Conservation (phyloP, 2,329 filamentous ascomycete genomes). For the Tolypocladium pustulatum region DNA sequence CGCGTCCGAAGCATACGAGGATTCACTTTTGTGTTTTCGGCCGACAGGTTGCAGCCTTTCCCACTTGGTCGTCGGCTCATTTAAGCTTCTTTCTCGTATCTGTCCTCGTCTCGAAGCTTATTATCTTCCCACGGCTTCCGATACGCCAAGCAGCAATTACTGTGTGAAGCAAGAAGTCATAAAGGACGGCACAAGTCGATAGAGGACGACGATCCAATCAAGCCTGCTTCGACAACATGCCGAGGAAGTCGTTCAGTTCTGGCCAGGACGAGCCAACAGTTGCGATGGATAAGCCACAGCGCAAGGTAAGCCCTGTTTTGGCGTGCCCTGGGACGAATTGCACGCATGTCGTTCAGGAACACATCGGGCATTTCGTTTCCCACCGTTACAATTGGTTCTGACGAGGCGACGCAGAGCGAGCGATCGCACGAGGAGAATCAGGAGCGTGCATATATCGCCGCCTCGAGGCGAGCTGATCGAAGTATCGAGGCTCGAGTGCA, state of each 20-base stretch:
- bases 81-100: background rate
- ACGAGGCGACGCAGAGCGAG: constrained; percentile 44
- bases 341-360: background rate
- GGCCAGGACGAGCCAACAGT: background rate
- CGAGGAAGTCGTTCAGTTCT: background rate
- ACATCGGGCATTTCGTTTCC: too few relatives aligned
- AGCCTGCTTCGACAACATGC: background rate
- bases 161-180: background rate
- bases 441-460: constrained; percentile 84
- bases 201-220: background rate
- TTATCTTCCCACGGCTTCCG: background rate
- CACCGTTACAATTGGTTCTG: background rate
- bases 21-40: background rate
- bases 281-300: background rate
- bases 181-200: background rate
- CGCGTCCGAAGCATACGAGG: background rate
- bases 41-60: background rate
- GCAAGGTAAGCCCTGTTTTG: background rate
- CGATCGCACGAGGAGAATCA: constrained; percentile 73
- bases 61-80: background rate
- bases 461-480: constrained; percentile 76
- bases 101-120: background rate
- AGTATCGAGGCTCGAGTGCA: constrained; percentile 81
- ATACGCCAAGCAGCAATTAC: background rate
- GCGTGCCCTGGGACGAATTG: background rate